These are phyloP conservation scores for Batrachochytrium dendrobatidis DNA, from an alignment of 371 early-diverging fungal genomes.

Conservation along the genomic window DNA sequence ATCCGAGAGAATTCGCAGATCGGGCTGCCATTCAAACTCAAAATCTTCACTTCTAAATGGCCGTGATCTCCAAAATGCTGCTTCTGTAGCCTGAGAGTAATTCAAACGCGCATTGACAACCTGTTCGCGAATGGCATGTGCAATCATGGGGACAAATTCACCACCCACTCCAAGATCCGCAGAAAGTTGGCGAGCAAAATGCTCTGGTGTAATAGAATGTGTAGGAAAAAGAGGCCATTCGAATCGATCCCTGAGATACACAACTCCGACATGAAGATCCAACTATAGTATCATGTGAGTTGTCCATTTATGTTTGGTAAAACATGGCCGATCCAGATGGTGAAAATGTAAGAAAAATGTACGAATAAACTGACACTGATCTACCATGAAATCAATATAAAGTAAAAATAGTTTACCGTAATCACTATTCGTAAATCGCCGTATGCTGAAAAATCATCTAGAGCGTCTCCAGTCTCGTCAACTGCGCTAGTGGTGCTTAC, in stretches of 20 bases:
- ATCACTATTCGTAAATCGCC: neutral
- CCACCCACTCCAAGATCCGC: constrained; percentile 86
- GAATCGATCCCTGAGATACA: constrained; percentile 81
- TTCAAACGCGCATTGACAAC: constrained; percentile 44
- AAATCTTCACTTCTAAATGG: constrained; percentile 58
- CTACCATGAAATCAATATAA: no score
- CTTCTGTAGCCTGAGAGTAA: constrained; percentile 35
- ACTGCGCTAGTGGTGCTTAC: no score
- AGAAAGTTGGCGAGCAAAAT: constrained; percentile 70
- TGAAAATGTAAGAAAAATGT: no score
- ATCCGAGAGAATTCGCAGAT: constrained; percentile 65
- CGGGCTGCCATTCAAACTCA: constrained; percentile 73
- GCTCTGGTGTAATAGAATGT: constrained; percentile 55
- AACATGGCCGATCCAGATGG: no score
- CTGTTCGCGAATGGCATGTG: constrained; percentile 85
- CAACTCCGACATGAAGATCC: constrained; percentile 77
- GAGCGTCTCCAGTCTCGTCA: no score
- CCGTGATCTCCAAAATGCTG: constrained; percentile 37
- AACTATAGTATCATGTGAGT: constrained; percentile 48
- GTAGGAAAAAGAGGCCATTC: constrained; percentile 76
- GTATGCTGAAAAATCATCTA: constrained; percentile 8
- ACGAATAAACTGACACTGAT: no score
- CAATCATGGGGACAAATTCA: constrained; percentile 79
- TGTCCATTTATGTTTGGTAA: neutral
- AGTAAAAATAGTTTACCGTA: no score